Conservation (phyloP, 768 basidiomycete species). For the Steccherinum ochraceum region DNA sequence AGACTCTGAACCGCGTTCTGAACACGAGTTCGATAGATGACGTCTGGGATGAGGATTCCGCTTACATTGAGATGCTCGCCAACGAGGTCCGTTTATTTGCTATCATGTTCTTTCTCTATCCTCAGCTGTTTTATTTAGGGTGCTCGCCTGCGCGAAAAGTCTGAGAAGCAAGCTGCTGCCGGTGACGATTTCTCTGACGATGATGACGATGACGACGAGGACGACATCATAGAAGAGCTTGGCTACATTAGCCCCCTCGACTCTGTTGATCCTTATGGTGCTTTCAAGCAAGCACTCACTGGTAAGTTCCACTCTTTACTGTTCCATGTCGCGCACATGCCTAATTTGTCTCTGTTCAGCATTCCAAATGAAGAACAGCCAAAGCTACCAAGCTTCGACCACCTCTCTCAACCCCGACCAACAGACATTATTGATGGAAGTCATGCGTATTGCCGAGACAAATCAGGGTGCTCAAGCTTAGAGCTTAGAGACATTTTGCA, state of each 20-base stretch:
- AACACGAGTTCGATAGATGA: conserved; percentile 45
- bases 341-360: conserved; percentile 31
- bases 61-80: conserved; percentile 82
- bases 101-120: too few species aligned
- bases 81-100: conserved; percentile 49
- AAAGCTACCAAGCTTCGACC: conserved; percentile 66
- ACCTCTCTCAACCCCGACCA: conserved; percentile 67
- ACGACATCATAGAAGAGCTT: conserved; percentile 74
- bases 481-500: conserved; percentile 1
- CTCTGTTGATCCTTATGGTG: conserved; percentile 65
- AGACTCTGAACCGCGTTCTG: neutral
- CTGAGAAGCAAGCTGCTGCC: conserved; percentile 33
- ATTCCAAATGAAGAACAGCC: conserved; percentile 69
- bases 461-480: conserved; percentile 17
- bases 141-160: conserved; percentile 62
- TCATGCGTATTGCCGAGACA: conserved; percentile 65
- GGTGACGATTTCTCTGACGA: conserved; percentile 32
- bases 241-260: conserved; percentile 84
- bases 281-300: conserved; percentile 75
- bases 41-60: conserved; percentile 87
- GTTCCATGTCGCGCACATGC: neutral
- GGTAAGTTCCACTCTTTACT: conserved; percentile 36
- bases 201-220: conserved; percentile 43
- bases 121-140: too few species aligned
- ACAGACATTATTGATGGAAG: conserved; percentile 79